These are phyloP conservation scores for Balansia obtecta DNA, from an alignment of 2,329 filamentous ascomycete species.

Conservation along the genomic window DNA sequence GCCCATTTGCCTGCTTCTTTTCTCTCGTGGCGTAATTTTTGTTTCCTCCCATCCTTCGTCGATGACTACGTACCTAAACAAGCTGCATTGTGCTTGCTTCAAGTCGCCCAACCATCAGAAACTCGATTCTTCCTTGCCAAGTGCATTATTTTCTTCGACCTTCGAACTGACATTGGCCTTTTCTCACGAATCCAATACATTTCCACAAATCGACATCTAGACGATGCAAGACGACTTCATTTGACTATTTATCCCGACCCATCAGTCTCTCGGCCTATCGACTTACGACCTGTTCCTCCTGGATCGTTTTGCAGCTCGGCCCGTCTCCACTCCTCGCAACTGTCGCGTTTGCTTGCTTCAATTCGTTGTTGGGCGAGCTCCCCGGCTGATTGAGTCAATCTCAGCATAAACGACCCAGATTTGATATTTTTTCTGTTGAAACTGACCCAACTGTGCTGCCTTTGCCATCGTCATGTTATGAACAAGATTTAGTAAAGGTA, in stretches of 20 bases:
- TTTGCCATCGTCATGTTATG: slow-evolving; percentile 6
- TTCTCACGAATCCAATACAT: background rate
- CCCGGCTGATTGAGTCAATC: background rate
- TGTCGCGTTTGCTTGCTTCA: background rate
- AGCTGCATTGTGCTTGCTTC: background rate
- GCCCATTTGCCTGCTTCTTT: background rate
- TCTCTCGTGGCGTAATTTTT: background rate
- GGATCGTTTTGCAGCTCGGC: background rate
- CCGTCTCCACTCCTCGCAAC: background rate
- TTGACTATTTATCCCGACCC: background rate
- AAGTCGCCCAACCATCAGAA: background rate
- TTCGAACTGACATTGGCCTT: background rate
- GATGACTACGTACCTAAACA: background rate
- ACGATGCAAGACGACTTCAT: slow-evolving; percentile 2
- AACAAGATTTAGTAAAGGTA: background rate
- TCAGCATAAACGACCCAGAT: background rate
- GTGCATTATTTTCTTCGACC: background rate
- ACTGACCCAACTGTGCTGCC: background rate
- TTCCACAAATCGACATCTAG: background rate
- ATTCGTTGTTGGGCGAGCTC: background rate
- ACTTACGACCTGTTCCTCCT: background rate
- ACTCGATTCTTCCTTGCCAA: background rate
- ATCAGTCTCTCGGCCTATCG: too few species aligned
- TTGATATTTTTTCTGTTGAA: background rate
- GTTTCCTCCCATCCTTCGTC: background rate